phyloP scores from a whole-genome alignment of 768 basidiomycete genomes.

The Polyporus arcularius region DNA sequence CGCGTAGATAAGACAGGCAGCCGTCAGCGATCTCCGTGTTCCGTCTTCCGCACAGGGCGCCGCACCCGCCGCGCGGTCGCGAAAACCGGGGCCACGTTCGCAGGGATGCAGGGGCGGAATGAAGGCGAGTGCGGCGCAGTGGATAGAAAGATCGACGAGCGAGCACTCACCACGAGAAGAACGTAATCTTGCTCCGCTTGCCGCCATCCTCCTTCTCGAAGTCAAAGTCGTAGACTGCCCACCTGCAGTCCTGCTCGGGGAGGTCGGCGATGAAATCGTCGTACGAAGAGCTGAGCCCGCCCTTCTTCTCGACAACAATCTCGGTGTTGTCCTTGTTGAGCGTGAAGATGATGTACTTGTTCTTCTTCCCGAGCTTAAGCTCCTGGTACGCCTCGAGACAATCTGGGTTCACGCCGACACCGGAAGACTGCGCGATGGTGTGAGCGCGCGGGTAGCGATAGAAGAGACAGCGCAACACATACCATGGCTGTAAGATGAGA shows the following conservation, averaged over 20 bases:
- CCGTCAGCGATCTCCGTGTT: constrained; percentile 7
- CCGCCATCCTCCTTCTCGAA: constrained; percentile 74
- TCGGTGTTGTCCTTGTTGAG: constrained; percentile 63
- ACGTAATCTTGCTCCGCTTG: constrained; percentile 83
- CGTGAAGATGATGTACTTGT: constrained; percentile 82
- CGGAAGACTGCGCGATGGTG: constrained; percentile 53
- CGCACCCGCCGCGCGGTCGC: not conserved
- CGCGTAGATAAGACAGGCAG: constrained; percentile 14
- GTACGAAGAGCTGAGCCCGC: constrained; percentile 47
- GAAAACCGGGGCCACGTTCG: too few species aligned
- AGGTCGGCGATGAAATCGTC: constrained; percentile 75
- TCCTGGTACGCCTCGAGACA: constrained; percentile 65
- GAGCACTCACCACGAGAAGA: constrained; percentile 80
- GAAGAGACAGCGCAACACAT: constrained; percentile 2
- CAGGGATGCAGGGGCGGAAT: too few species aligned
- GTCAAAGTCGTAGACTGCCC: constrained; percentile 92
- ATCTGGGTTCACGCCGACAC: constrained; percentile 56
- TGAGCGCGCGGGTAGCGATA: not conserved
- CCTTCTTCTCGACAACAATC: constrained; percentile 76
- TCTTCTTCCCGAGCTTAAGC: constrained; percentile 75
- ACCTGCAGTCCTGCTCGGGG: constrained; percentile 76
- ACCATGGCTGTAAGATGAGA: constrained; percentile 18
- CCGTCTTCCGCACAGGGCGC: not conserved
- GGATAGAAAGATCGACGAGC: not conserved
- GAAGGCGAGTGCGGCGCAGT: too few species aligned